Base-by-base conservation (phyloP, 306 rosid genomes). In the Begonia peltatifolia region DNA sequence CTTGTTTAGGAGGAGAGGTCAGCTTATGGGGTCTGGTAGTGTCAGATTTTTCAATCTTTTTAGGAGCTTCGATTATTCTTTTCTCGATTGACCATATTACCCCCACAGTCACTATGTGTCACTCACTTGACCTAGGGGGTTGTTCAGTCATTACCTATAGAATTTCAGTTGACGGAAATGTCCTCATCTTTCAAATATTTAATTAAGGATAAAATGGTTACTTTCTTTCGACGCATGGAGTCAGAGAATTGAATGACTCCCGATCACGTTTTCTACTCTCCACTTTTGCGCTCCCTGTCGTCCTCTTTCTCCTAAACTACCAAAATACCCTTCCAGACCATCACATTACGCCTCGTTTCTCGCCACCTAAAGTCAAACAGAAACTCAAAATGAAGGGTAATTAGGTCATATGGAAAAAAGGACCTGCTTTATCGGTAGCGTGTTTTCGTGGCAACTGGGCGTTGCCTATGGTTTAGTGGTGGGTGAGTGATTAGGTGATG, bases 361-460 rank as follows among this genome's bases (percentile, higher is more conserved):
- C 63, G 74, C 48, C 3, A 1, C 6, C 2, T 41, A 15, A 57
- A 49, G 73, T 77, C 71, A 60, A 77, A 56, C 41, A 2, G 6
- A 3, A 42, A 12, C 2, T 5, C 6, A 5, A 9, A 11, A 6
- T 7, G 7, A 61, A 53, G 82, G 84, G 65, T 61, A 70, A 13
- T 65, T 61, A 12, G 54, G 93, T 72, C 55, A 72, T 1, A 3
- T 5, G 0, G 11, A 0, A 11, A 20, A 55, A 16, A 47, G 2
- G 57, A 44, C 58, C 76, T 43, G 51, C 60, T 59, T 70, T 69
- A 59, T 69, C 35, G 89, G 76, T 87, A 73, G 89, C 94, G 84
- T 83, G 89, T 74, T 71, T 72, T 81, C 60, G 82, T 80, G 87
- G 94, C 81, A 68, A 76, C 58, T 58, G 50, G 66, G 62, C 64